These are phyloP conservation scores for Arachis monticola DNA, from an alignment of 331 rosid genomes.

Conservation along the genomic window DNA sequence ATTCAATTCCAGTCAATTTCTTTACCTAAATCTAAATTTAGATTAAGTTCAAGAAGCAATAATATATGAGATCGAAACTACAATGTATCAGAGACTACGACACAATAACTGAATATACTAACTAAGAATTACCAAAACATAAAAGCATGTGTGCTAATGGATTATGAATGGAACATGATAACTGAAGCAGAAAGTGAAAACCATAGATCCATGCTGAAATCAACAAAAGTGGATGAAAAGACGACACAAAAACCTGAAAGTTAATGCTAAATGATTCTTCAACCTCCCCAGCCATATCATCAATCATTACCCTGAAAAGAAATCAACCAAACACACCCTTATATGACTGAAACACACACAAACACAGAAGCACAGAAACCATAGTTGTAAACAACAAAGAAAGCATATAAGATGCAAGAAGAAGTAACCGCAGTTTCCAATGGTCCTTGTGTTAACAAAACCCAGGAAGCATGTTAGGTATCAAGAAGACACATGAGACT, in stretches of 20 bases:
- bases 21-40: conserved; percentile 8
- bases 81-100: background rate
- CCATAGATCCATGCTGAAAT: conserved; percentile 37
- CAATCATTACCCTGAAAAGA: conserved; percentile 31
- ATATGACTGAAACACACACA: background rate
- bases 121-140: conserved; percentile 4
- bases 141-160: background rate
- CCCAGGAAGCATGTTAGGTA: conserved; percentile 17
- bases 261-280: conserved; percentile 48
- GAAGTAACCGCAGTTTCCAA: conserved; percentile 5
- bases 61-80: conserved; percentile 20
- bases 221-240: conserved; percentile 9
- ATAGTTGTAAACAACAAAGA: background rate
- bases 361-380: background rate
- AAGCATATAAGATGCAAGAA: background rate
- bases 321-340: conserved; percentile 13
- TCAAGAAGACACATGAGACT: conserved; percentile 12
- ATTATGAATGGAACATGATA: background rate
- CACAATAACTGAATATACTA: background rate
- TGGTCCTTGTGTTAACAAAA: background rate
- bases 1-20: conserved; percentile 17
- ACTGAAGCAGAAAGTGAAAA: background rate
- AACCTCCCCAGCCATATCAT: conserved; percentile 48
- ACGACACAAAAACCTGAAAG: conserved; percentile 56
- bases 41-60: background rate